Percentiles rank a stretch among this genome's conserved stretches.
phyloP scores from a whole-genome alignment of 208 protist species.

The Plasmodiophora brassicae region DNA sequence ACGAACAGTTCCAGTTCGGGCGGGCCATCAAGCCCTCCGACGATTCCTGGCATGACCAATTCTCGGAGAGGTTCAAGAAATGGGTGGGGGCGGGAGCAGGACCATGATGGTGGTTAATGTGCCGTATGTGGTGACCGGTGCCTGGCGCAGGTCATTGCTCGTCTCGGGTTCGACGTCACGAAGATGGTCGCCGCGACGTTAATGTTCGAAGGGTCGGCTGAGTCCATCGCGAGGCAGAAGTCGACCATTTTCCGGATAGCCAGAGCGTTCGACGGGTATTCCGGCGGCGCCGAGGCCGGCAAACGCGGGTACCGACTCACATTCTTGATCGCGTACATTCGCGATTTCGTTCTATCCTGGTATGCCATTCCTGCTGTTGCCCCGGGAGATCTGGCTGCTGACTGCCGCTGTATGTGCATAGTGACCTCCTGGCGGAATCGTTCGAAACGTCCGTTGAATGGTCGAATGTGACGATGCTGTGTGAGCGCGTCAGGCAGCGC shows the following conservation, averaged over 20 bases:
- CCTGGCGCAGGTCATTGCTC: too few relatives aligned
- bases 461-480: background rate
- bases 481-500: background rate
- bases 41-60: background rate
- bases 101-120: too few relatives aligned
- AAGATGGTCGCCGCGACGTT: constrained; percentile 50
- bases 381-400: too few relatives aligned
- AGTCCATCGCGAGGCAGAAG: constrained; percentile 37
- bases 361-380: background rate
- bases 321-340: constrained; percentile 63
- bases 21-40: constrained; percentile 51
- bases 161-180: constrained; percentile 46
- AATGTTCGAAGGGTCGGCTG: constrained; percentile 52
- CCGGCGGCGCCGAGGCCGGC: constrained; percentile 50
- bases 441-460: background rate
- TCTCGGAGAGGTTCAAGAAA: background rate
- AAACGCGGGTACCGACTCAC: constrained; percentile 54
- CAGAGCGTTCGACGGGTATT: constrained; percentile 22
- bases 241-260: constrained; percentile 37
- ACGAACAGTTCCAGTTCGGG: constrained; percentile 56
- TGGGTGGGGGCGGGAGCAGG: too few relatives aligned
- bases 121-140: too few relatives aligned
- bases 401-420: too few relatives aligned
- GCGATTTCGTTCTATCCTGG: background rate
- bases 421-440: background rate